Base-by-base conservation (phyloP, 768 basidiomycete genomes). In the Cyathus striatus region DNA sequence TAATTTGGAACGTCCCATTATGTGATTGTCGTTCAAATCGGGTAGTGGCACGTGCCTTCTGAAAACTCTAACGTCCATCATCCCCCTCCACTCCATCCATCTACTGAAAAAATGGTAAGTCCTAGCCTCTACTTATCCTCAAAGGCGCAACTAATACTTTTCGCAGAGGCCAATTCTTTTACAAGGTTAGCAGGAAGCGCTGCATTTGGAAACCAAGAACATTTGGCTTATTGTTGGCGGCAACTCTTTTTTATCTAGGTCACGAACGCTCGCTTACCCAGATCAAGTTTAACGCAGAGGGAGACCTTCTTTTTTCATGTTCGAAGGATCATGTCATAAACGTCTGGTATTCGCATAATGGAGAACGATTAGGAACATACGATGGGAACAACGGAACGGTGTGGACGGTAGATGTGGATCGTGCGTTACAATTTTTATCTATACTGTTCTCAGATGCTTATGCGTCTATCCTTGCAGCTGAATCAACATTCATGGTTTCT, bases 241-340 rank as follows among this genome's bases (percentile, higher is more conserved):
- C 18, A 50, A n/a, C 54, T 35, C 49, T 38, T 45, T 55, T 47
- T 40, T 48, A 52, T 53, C 41, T 54, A 91, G 94, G 95, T 53
- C 94, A 99, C 68, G 92, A 97, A 72, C 91, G 95, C 58, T 88
- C 95, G 40, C 72, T 98, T 56, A 97, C 94, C 6, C 92, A 97
- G 69, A 89, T 97, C 78, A 92, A 91, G 70, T 98, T 90, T 76
- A 99, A 97, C 69, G 65, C 73, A 41, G 96, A 98, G 59, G 96
- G 96, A 50, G 96, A 98, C 66, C 75, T 99, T 13, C 74, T 99
- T 40, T 96, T 99, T 65, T 85, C 92, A 18, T 90, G 87, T 59
- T 92, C 91, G 53, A 99, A 99, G 75, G 96, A 99, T 63, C 78
- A 86, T 55, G 63, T 90, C 52, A 89, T 97, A 62, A 97, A 96